phyloP scores from a whole-genome alignment of 345 rosid genomes.

The Citrus medica region DNA sequence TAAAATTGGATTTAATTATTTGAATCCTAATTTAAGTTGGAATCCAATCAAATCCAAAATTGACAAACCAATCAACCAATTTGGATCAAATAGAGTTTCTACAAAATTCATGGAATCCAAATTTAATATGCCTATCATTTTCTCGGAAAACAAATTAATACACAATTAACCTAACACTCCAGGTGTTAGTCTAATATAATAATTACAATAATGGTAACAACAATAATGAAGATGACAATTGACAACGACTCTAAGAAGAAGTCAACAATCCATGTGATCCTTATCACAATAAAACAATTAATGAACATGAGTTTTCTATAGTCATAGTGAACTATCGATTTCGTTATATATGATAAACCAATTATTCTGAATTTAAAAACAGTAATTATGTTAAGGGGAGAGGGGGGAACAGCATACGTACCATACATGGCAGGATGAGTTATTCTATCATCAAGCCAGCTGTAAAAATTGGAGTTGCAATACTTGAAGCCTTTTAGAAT shows the following conservation, averaged over 20 bases:
- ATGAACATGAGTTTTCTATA: background rate
- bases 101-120: background rate
- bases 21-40: background rate
- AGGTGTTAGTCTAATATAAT: background rate
- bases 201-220: background rate
- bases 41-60: too few species aligned
- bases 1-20: too few species aligned
- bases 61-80: too few species aligned
- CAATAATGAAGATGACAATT: background rate
- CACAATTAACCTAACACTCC: background rate
- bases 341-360: background rate
- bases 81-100: background rate
- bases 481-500: conserved; percentile 33
- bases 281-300: background rate
- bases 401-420: background rate
- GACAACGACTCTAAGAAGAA: background rate
- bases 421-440: conserved; percentile 38
- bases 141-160: background rate
- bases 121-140: background rate
- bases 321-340: background rate
- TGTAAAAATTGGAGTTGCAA: conserved; percentile 41
- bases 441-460: conserved; percentile 37
- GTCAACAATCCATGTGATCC: background rate
- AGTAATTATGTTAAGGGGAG: background rate
- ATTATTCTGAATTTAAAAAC: background rate